phyloP scores from a whole-genome alignment of 2,329 filamentous ascomycete genomes.

The Sporothrix sp. region DNA sequence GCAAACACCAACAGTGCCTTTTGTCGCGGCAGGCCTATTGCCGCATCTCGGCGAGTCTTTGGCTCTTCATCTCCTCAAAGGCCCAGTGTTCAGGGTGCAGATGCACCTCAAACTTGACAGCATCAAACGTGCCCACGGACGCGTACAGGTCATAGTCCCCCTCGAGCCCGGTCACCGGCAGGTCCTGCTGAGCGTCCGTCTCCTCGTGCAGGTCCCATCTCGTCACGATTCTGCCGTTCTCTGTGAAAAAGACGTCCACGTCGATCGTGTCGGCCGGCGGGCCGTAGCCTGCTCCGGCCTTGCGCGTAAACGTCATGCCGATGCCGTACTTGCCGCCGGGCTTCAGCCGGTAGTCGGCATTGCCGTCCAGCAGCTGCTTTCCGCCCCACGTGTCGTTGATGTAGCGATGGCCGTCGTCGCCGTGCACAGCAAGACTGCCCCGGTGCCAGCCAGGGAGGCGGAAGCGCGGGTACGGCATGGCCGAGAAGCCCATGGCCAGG shows the following conservation, averaged over 20 bases:
- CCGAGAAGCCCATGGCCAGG: constrained; percentile 60
- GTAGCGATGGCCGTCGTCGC: constrained; percentile 68
- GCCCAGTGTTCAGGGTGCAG: constrained; percentile 52
- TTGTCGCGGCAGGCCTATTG: too few relatives aligned
- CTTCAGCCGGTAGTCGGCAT: constrained; percentile 24
- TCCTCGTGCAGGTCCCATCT: constrained; percentile 69
- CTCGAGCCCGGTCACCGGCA: constrained; percentile 56
- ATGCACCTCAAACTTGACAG: constrained; percentile 57
- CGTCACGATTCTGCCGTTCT: constrained; percentile 49
- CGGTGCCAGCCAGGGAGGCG: constrained; percentile 75
- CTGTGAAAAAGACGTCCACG: constrained; percentile 60
- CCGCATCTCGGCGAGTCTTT: too few relatives aligned
- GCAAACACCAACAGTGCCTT: too few relatives aligned
- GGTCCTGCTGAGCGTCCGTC: constrained; percentile 51
- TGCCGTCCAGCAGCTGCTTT: constrained; percentile 44
- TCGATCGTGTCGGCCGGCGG: constrained; percentile 27
- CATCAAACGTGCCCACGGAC: constrained; percentile 60
- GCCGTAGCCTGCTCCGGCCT: neutral
- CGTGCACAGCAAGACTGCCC: constrained; percentile 64
- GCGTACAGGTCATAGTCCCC: constrained; percentile 62
- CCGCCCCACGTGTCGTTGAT: constrained; percentile 69
- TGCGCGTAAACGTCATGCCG: constrained; percentile 52
- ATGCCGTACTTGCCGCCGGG: constrained; percentile 59
- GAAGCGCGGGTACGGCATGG: constrained; percentile 67
- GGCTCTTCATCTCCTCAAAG: constrained; percentile 23